Evolutionary conservation across 148 eudicot genomes (phyloP).

Genomic region (Vaccinium macrocarpon): DNA sequence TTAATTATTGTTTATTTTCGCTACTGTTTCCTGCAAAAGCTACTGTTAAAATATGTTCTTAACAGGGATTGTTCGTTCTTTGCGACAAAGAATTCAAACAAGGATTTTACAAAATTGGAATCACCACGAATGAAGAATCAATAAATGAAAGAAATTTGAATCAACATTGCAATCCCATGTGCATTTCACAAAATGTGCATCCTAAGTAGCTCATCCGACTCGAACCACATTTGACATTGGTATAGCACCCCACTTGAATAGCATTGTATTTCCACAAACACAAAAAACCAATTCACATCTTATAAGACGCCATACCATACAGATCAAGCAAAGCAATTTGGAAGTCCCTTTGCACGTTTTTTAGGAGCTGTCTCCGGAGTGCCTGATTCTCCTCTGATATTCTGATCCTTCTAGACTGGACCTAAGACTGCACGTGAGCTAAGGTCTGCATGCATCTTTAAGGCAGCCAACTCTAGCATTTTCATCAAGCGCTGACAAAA

Average conservation of each 20-base stretch:
- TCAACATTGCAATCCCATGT: no score
- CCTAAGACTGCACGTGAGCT: slow-evolving; percentile 34
- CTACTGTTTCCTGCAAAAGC: no score
- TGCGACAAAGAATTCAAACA: neutral
- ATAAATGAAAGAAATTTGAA: no score
- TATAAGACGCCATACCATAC: neutral
- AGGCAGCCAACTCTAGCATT: no score
- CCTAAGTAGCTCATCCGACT: no score
- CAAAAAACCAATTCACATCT: neutral
- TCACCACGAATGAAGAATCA: no score
- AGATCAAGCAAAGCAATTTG: neutral
- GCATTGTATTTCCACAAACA: neutral
- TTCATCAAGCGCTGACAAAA: no score
- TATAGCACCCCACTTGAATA: no score
- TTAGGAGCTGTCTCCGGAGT: slow-evolving; percentile 62
- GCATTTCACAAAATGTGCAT: no score
- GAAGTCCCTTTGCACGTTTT: slow-evolving; percentile 63
- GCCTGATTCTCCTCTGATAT: slow-evolving; percentile 82
- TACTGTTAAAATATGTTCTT: neutral
- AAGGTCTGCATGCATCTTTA: slow-evolving; percentile 20
- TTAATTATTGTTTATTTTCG: no score
- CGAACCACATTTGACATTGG: no score
- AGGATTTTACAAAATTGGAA: no score
- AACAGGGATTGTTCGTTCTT: neutral
- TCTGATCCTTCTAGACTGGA: slow-evolving; percentile 63